A percentile compares a stretch with the other conserved stretches of the same genome.
phyloP scores from a whole-genome alignment of 371 early-diverging fungal genomes.

The Mortierella sp. region DNA sequence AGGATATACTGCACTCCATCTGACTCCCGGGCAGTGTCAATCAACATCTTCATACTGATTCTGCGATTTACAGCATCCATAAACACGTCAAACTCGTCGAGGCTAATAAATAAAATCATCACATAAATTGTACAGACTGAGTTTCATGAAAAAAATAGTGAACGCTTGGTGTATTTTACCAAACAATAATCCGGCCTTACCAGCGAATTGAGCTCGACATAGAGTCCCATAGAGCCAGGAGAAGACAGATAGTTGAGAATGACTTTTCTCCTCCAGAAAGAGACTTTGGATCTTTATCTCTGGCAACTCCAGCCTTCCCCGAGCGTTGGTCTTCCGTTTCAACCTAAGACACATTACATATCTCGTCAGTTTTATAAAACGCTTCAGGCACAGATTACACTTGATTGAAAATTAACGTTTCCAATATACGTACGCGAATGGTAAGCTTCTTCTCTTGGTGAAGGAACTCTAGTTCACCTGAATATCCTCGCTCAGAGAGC shows the following conservation, averaged over 20 bases:
- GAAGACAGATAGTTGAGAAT: constrained; percentile 97
- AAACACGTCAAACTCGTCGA: constrained; percentile 99
- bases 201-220: constrained; percentile 96
- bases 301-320: constrained; percentile 32
- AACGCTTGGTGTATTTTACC: neutral
- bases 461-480: constrained; percentile 87
- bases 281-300: constrained; percentile 89
- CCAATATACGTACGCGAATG: constrained; percentile 68
- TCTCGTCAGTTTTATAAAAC: neutral
- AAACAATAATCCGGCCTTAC: constrained; percentile 45
- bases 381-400: neutral
- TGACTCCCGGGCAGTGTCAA: constrained; percentile 82
- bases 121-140: neutral
- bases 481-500: constrained; percentile 88
- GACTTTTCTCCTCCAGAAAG: constrained; percentile 99
- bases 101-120: constrained; percentile 50
- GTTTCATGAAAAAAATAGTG: neutral
- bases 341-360: constrained; percentile 35
- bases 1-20: constrained; percentile 90
- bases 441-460: constrained; percentile 80
- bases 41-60: constrained; percentile 90
- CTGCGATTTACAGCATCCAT: constrained; percentile 99
- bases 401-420: neutral
- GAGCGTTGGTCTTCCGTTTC: constrained; percentile 57
- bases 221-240: constrained; percentile 97